A percentile compares a stretch with the other conserved stretches of the same genome.
These are phyloP conservation scores for Neurospora sp. DNA, from an alignment of 495 filamentous ascomycete genomes.

Conservation along the genomic window DNA sequence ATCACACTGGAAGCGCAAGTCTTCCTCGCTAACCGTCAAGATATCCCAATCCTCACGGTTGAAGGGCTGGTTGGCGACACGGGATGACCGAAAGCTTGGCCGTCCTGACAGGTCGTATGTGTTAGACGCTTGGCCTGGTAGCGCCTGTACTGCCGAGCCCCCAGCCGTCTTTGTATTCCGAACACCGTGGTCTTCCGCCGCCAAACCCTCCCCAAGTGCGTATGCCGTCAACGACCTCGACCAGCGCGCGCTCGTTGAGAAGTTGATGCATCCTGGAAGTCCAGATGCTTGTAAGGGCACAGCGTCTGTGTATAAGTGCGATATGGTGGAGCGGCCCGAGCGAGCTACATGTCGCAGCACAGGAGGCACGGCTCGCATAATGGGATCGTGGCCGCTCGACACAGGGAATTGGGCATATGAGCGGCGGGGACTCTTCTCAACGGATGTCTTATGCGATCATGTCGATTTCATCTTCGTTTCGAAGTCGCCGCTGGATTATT, in stretches of 20 bases:
- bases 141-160: not conserved
- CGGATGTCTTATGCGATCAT: not conserved
- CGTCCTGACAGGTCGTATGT: conserved; percentile 7
- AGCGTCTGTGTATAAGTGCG: not conserved
- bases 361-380: conserved; percentile 12
- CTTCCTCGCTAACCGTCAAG: conserved; percentile 9
- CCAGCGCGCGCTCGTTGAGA: not conserved
- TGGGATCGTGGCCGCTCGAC: not conserved
- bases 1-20: conserved; percentile 40
- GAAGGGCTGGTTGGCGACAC: not conserved
- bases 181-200: not conserved
- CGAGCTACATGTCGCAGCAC: conserved; percentile 3
- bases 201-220: not conserved
- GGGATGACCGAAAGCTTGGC: not conserved
- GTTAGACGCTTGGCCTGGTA: not conserved
- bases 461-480: not conserved
- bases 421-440: not conserved
- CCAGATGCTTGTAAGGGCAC: not conserved
- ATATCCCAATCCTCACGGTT: conserved; percentile 15
- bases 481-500: not conserved
- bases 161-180: not conserved
- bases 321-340: not conserved
- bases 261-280: not conserved
- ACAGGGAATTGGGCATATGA: conserved; percentile 3
- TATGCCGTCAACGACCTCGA: not conserved